These are phyloP conservation scores for Fusarium compactum DNA, from an alignment of 2,329 filamentous ascomycete species.

Conservation along the genomic window DNA sequence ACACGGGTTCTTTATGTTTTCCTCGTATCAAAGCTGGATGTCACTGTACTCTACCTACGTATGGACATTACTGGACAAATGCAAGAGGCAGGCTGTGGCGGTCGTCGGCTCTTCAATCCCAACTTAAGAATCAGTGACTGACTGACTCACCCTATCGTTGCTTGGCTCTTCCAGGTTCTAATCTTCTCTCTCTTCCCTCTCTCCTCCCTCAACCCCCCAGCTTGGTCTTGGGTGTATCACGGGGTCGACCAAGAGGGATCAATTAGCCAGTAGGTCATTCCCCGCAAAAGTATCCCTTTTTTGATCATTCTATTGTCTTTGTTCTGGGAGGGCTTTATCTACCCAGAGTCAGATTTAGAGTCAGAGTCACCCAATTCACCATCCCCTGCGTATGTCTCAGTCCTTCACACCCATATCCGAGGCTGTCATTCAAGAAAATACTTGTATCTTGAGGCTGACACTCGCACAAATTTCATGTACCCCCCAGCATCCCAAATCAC, in stretches of 20 bases:
- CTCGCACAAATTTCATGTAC: conserved; percentile 25
- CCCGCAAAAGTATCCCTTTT: conserved; percentile 26
- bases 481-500: not conserved
- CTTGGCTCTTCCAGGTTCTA: conserved; percentile 10
- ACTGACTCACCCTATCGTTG: conserved; percentile 7
- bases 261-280: conserved; percentile 15
- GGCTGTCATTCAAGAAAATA: conserved; percentile 31
- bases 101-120: conserved; percentile 22
- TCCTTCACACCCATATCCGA: conserved; percentile 27
- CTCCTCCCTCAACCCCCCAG: conserved; percentile 8
- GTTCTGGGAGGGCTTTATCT: not conserved
- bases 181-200: not conserved
- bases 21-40: not conserved
- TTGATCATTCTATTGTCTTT: not conserved
- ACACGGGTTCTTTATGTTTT: conserved; percentile 6
- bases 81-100: conserved; percentile 24
- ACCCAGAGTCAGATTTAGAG: not conserved
- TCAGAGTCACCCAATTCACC: not conserved
- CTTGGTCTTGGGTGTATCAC: conserved; percentile 32
- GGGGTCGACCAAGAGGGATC: conserved; percentile 35
- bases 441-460: conserved; percentile 25
- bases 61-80: not conserved
- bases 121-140: not conserved
- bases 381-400: conserved; percentile 41
- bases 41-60: not conserved